These are phyloP conservation scores for Nemania sp. DNA, from an alignment of 2,329 filamentous ascomycete genomes.

Conservation along the genomic window DNA sequence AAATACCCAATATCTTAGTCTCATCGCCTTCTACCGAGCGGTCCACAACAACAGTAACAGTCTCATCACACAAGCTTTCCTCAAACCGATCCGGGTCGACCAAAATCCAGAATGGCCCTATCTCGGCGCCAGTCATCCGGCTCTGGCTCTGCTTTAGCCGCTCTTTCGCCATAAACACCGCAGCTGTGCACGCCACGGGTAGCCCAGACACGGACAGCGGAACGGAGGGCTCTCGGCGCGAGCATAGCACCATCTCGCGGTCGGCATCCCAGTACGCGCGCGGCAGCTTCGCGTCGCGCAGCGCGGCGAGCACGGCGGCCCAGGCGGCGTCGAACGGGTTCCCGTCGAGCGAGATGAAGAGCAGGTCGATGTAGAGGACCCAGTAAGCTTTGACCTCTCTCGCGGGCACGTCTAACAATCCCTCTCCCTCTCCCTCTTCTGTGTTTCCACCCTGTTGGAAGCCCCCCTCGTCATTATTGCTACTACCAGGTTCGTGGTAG, in stretches of 20 bases:
- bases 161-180: slow-evolving; percentile 72
- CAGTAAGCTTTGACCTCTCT: slow-evolving; percentile 78
- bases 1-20: slow-evolving; percentile 68
- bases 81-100: slow-evolving; percentile 90
- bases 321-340: slow-evolving; percentile 92
- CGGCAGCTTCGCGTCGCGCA: slow-evolving; percentile 77
- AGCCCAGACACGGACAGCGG: slow-evolving; percentile 64
- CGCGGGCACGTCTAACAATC: slow-evolving; percentile 31
- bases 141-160: slow-evolving; percentile 47
- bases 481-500: slow-evolving; percentile 48
- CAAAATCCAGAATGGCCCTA: slow-evolving; percentile 67
- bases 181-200: slow-evolving; percentile 77
- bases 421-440: slow-evolving; percentile 37
- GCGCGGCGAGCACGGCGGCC: slow-evolving; percentile 78
- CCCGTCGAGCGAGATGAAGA: slow-evolving; percentile 90
- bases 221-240: slow-evolving; percentile 54
- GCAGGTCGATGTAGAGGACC: slow-evolving; percentile 92
- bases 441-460: slow-evolving; percentile 37
- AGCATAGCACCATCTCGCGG: slow-evolving; percentile 77
- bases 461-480: slow-evolving; percentile 26
- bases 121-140: slow-evolving; percentile 46
- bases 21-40: slow-evolving; percentile 49
- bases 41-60: slow-evolving; percentile 82
- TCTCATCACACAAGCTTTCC: slow-evolving; percentile 81
- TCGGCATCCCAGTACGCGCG: slow-evolving; percentile 83